A percentile compares a stretch with the other conserved stretches of the same genome.
Conservation (phyloP, 352 stramenopile genomes). For the Globisporangium recalcitrans region DNA sequence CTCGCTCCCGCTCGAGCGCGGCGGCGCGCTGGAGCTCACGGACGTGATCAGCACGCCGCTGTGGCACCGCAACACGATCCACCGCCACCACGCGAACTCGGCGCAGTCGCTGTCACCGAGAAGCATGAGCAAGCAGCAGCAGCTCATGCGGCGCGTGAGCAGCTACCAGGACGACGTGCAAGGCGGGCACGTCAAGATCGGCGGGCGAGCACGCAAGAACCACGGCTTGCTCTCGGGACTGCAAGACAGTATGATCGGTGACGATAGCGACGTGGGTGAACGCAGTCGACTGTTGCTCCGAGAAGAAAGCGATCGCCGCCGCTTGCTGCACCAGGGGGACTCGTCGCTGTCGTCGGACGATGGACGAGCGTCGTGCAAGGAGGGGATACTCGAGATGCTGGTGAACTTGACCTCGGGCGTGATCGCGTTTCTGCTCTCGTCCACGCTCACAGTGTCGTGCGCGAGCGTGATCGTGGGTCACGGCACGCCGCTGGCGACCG, state of each 20-base stretch:
- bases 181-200: conserved; percentile 4
- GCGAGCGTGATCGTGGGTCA: conserved; percentile 75
- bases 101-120: conserved; percentile 38
- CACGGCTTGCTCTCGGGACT: conserved; percentile 9
- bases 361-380: conserved; percentile 13
- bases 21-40: conserved; percentile 39
- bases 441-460: conserved; percentile 72
- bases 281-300: conserved; percentile 12
- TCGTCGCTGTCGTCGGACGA: background rate
- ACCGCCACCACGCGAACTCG: conserved; percentile 29
- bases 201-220: background rate
- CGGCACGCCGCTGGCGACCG: conserved; percentile 42
- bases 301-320: conserved; percentile 19
- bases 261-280: conserved; percentile 16
- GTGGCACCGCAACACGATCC: conserved; percentile 13
- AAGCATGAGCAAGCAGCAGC: conserved; percentile 19
- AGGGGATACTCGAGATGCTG: conserved; percentile 19
- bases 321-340: conserved; percentile 5
- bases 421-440: conserved; percentile 75
- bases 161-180: conserved; percentile 42
- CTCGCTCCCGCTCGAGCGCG: conserved; percentile 45
- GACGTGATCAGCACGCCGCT: conserved; percentile 5
- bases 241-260: conserved; percentile 10
- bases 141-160: conserved; percentile 50
- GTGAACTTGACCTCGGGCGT: conserved; percentile 72